phyloP scores from a whole-genome alignment of 345 rosid species.

The Salix brachista region DNA sequence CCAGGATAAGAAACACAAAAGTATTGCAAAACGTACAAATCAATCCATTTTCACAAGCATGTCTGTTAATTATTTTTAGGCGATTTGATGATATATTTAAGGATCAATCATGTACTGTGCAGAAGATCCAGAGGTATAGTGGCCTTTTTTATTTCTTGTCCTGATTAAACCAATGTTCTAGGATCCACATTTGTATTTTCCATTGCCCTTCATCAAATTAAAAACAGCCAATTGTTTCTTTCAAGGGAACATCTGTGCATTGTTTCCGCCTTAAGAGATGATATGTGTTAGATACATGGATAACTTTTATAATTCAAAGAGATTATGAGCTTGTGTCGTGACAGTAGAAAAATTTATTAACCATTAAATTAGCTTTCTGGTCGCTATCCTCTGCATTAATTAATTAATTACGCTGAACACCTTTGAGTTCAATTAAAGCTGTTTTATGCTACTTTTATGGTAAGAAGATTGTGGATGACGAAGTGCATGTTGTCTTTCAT shows the following conservation, averaged over 20 bases:
- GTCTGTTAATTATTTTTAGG: not conserved
- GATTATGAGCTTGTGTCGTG: not conserved
- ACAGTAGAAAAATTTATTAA: no score
- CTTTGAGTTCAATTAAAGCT: not conserved
- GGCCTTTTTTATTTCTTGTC: not conserved
- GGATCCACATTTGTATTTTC: not conserved
- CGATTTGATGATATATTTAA: not conserved
- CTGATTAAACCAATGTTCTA: not conserved
- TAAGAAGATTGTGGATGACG: not conserved
- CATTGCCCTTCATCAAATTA: not conserved
- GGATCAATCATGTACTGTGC: not conserved
- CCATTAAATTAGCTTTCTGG: not conserved
- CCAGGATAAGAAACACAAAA: not conserved
- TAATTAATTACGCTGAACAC: not conserved
- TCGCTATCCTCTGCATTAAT: not conserved
- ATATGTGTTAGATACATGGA: not conserved
- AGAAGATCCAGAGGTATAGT: not conserved
- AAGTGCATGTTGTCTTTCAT: not conserved
- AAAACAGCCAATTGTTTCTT: not conserved
- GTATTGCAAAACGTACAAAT: not conserved
- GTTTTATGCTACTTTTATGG: not conserved
- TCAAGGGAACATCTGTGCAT: constrained; percentile 2
- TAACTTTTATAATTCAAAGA: not conserved
- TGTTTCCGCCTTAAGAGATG: not conserved
- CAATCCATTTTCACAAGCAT: not conserved